Evolutionary conservation across 805 yeast species (phyloP).

Genomic region (Torulaspora gathmanii): DNA sequence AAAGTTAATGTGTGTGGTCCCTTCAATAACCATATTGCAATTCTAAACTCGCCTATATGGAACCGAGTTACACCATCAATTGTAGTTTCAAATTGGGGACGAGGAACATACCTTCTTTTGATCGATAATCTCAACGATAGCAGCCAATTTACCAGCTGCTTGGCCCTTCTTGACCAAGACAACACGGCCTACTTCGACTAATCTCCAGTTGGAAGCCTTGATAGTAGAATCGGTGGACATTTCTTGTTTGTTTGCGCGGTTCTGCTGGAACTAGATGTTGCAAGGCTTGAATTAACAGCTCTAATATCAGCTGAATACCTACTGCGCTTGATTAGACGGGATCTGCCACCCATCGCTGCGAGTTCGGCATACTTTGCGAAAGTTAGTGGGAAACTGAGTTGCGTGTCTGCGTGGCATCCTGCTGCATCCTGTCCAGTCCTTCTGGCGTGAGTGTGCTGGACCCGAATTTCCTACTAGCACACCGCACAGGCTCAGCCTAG

Average conservation of each 20-base stretch:
- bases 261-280: slow-evolving; percentile 6
- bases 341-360: neutral
- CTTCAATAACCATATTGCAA: too few relatives aligned
- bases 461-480: too few relatives aligned
- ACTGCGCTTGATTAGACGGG: slow-evolving; percentile 2
- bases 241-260: slow-evolving; percentile 27
- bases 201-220: slow-evolving; percentile 98
- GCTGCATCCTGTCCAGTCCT: neutral
- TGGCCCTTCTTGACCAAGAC: slow-evolving; percentile 82
- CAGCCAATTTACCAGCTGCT: slow-evolving; percentile 77
- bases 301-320: neutral
- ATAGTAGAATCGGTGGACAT: slow-evolving; percentile 74
- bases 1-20: neutral
- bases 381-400: neutral
- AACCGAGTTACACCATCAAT: too few relatives aligned
- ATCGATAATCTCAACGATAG: slow-evolving; percentile 98
- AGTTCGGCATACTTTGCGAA: neutral
- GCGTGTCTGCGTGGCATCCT: neutral
- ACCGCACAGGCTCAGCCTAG: neutral
- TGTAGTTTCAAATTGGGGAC: neutral
- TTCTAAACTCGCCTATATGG: neutral
- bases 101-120: slow-evolving; percentile 86
- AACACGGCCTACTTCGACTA: slow-evolving; percentile 98
- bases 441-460: neutral
- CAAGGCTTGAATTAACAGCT: neutral